A percentile compares a stretch with the other conserved stretches of the same genome.
Conservation (phyloP, 108 stramenopile species). For the Skeletonema costatum region DNA sequence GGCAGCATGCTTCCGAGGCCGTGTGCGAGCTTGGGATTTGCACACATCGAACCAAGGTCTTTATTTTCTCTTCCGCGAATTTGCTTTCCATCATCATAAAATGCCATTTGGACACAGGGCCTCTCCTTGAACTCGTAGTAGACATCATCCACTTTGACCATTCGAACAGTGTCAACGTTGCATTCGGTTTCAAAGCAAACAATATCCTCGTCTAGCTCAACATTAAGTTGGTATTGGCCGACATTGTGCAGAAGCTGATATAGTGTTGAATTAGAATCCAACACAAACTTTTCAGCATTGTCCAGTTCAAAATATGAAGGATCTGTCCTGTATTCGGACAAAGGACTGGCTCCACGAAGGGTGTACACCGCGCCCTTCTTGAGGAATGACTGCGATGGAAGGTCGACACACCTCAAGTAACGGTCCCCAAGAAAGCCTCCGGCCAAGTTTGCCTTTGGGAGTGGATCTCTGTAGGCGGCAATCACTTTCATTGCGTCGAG, state of each 20-base stretch:
- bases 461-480: slow-evolving; percentile 51
- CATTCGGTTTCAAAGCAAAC: slow-evolving; percentile 51
- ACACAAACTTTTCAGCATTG: slow-evolving; percentile 17
- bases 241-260: slow-evolving; percentile 35
- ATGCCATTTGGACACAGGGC: slow-evolving; percentile 60
- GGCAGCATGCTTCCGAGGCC: slow-evolving; percentile 40
- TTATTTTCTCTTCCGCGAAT: slow-evolving; percentile 28
- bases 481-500: slow-evolving; percentile 59
- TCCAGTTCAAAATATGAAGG: slow-evolving; percentile 3
- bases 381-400: slow-evolving; percentile 58
- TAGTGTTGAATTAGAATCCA: slow-evolving; percentile 15
- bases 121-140: slow-evolving; percentile 58
- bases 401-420: slow-evolving; percentile 65
- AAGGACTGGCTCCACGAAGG: slow-evolving; percentile 48
- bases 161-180: slow-evolving; percentile 54
- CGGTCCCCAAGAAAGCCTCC: slow-evolving; percentile 68
- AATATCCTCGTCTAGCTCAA: slow-evolving; percentile 39
- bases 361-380: slow-evolving; percentile 57
- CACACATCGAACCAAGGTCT: slow-evolving; percentile 40
- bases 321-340: slow-evolving; percentile 14
- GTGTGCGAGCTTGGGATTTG: slow-evolving; percentile 29
- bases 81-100: slow-evolving; percentile 52
- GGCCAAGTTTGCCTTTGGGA: slow-evolving; percentile 65
- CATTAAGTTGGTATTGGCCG: slow-evolving; percentile 23
- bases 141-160: slow-evolving; percentile 49